A percentile compares a stretch with the other conserved stretches of the same genome.
Conservation (phyloP, 2,329 filamentous ascomycete species). For the Aspergillus nomiae region DNA sequence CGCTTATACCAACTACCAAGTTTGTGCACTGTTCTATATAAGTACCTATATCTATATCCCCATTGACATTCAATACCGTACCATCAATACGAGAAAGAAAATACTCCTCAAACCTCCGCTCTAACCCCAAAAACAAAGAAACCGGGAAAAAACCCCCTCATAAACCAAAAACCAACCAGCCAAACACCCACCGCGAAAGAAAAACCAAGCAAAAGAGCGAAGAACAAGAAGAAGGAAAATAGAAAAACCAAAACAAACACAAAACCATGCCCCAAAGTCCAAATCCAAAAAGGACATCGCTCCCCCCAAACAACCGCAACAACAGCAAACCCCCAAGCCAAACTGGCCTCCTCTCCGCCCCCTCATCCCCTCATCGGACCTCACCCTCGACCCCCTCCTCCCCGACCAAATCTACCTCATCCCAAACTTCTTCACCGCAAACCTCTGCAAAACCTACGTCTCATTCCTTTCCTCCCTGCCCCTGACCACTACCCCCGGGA, state of each 20-base stretch:
- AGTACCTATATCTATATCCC: not conserved
- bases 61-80: not conserved
- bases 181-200: not conserved
- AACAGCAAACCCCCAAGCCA: conserved; percentile 37
- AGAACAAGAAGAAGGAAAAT: not conserved
- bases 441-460: conserved; percentile 74
- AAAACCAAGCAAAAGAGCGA: not conserved
- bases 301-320: conserved; percentile 3
- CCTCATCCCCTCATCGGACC: conserved; percentile 64
- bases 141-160: not conserved
- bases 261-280: conserved; percentile 28
- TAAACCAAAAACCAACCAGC: not conserved
- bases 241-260: conserved; percentile 2
- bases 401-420: conserved; percentile 71
- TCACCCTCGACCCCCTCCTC: conserved; percentile 61
- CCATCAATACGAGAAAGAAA: not conserved
- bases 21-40: not conserved
- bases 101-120: not conserved
- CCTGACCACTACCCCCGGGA: conserved; percentile 74
- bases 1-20: not conserved
- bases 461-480: conserved; percentile 71
- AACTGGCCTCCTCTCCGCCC: conserved; percentile 75
- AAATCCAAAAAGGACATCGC: conserved; percentile 22
- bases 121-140: not conserved
- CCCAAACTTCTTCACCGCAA: conserved; percentile 72